Evolutionary conservation across 441 rosid genomes (phyloP).

Genomic region (Biscutella laevigata): DNA sequence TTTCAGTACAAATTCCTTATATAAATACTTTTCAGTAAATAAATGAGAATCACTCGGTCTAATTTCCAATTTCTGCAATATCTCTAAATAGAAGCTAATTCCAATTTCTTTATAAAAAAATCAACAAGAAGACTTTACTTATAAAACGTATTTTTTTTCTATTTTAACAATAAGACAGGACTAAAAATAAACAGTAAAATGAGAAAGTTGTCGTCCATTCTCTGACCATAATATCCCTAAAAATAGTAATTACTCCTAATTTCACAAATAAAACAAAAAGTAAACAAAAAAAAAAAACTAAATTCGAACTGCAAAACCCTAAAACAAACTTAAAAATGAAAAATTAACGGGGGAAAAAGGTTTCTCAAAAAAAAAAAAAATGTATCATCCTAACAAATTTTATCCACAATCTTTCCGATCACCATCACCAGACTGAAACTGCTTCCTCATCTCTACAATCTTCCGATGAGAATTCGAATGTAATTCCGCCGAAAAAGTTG

Average conservation of each 20-base stretch:
- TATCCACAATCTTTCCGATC: conserved; percentile 38
- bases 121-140: not conserved
- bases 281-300: conserved; percentile 5
- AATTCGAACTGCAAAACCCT: conserved; percentile 27
- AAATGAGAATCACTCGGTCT: not conserved
- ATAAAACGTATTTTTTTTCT: not conserved
- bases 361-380: not conserved
- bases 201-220: conserved; percentile 23
- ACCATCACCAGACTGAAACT: conserved; percentile 35
- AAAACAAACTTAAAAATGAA: conserved; percentile 11
- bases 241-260: conserved; percentile 32
- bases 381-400: conserved; percentile 28
- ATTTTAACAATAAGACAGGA: not conserved
- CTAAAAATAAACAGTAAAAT: conserved; percentile 6
- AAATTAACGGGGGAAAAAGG: not conserved
- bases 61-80: too few relatives aligned
- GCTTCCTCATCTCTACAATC: conserved; percentile 80
- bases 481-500: conserved; percentile 49
- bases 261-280: conserved; percentile 17
- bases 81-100: too few relatives aligned
- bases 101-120: not conserved
- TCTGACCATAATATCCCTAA: conserved; percentile 21
- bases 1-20: not conserved
- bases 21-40: not conserved
- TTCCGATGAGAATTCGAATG: conserved; percentile 93